Evolutionary conservation across 2,329 filamentous ascomycete species (phyloP).

Genomic region (Daldinia eschscholtzii): DNA sequence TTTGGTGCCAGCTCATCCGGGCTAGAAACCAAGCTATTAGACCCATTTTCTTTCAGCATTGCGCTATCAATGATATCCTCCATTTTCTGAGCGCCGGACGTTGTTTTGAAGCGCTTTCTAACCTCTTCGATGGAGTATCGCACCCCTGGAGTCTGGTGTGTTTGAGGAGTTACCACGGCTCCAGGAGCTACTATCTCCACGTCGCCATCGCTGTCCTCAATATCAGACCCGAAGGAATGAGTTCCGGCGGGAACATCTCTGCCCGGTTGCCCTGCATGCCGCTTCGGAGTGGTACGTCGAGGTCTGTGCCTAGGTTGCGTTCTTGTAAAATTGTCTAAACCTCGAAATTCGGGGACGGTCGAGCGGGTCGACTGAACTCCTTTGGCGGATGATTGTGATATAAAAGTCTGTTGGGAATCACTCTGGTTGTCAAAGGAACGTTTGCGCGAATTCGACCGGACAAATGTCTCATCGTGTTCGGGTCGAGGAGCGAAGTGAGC

Average conservation of each 20-base stretch:
- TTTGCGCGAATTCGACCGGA: constrained; percentile 35
- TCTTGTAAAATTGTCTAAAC: constrained; percentile 7
- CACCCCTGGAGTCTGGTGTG: neutral
- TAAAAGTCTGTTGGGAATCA: constrained; percentile 41
- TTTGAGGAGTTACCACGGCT: neutral
- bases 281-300: constrained; percentile 5
- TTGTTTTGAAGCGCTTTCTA: constrained; percentile 3
- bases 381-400: constrained; percentile 35
- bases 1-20: constrained; percentile 46
- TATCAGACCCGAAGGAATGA: constrained; percentile 5
- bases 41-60: constrained; percentile 22
- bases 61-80: constrained; percentile 30
- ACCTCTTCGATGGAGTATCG: neutral
- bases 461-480: neutral
- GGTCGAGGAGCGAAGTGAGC: constrained; percentile 28
- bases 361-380: constrained; percentile 14
- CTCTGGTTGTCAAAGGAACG: constrained; percentile 40
- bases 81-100: constrained; percentile 10
- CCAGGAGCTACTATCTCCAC: constrained; percentile 25
- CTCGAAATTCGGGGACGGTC: constrained; percentile 35
- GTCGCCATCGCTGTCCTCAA: constrained; percentile 34
- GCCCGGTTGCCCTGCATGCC: neutral
- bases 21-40: constrained; percentile 30
- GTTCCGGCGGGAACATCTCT: neutral
- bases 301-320: constrained; percentile 7